Conservation (phyloP, 768 basidiomycete species). For the Gautieria morchelliformis region DNA sequence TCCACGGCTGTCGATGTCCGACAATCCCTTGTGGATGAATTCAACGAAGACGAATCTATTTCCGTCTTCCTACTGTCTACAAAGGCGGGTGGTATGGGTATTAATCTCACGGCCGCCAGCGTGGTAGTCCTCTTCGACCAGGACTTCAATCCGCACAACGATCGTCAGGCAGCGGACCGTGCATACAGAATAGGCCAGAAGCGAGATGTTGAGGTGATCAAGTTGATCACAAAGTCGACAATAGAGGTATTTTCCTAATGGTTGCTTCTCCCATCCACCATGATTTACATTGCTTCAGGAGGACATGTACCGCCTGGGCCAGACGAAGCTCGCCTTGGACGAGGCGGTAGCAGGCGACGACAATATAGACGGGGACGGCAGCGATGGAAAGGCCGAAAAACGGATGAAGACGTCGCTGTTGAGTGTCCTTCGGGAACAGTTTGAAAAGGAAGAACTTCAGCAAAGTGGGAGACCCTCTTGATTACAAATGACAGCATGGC, state of each 20-base stretch:
- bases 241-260: slow-evolving; percentile 46
- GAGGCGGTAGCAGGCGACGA: slow-evolving; percentile 82
- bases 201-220: slow-evolving; percentile 88
- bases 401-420: slow-evolving; percentile 84
- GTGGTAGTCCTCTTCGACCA: slow-evolving; percentile 98
- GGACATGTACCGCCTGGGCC: slow-evolving; percentile 83
- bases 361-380: slow-evolving; percentile 39
- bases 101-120: slow-evolving; percentile 92
- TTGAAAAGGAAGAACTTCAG: slow-evolving; percentile 45
- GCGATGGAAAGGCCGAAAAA: slow-evolving; percentile 52
- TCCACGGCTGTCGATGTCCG: slow-evolving; percentile 90
- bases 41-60: slow-evolving; percentile 75
- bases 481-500: neutral
- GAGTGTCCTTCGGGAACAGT: slow-evolving; percentile 73
- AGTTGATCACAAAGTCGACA: slow-evolving; percentile 82
- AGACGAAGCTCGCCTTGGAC: slow-evolving; percentile 86
- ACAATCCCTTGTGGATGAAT: slow-evolving; percentile 91
- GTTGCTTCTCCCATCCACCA: neutral
- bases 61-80: slow-evolving; percentile 86
- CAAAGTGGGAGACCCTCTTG: neutral
- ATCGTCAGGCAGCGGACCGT: slow-evolving; percentile 94
- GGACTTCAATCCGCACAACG: slow-evolving; percentile 97
- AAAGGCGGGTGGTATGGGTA: slow-evolving; percentile 92
- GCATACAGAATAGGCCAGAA: slow-evolving; percentile 97
- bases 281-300: slow-evolving; percentile 34